Evolutionary conservation across 1,284 basidiomycete species (phyloP), one percentile per base, ranked within the genome.

Genomic region (Austroboletus niveus): DNA sequence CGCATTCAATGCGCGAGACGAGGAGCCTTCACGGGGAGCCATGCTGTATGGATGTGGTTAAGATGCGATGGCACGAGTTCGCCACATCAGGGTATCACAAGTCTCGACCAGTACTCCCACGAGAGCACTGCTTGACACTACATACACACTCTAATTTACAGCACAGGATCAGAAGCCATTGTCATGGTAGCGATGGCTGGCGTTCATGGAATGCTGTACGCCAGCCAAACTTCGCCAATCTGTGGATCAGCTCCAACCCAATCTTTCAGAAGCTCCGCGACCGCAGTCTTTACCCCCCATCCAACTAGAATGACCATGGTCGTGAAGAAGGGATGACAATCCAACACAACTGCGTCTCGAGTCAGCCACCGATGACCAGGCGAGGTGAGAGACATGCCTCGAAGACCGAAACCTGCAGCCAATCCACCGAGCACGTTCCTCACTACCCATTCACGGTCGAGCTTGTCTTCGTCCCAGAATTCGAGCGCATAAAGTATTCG

Each of bases 371-470:
- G 42, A 0, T 9, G 14, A 15, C 12, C 27, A 7, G 24, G 43
- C 8, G 34, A 17, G 9, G 41, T 29, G 34, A n/a, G 42, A 27
- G 6, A 50, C 62, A 24, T 57, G 82, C 80, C 81, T 64, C 85
- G 73, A 54, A 87, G 67, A 2, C 85, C 85, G 59, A 87, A 87
- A 1, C 85, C 85, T 7, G 84, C 80, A 15, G 89, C 85, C 85
- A 94, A 89, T 0, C 92, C 92, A 17, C 92, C 91, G 0, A 94
- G 74, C 6, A 93, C 75, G 56, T 92, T 89, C 20, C 92, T 80
- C 7, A 94, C 85, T 2, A 92, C 75, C 92, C 92, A 94, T 60
- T 90, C 85, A 14, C 86, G 80, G 69, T 94, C 87, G 4, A 92
- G 73, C 46, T 75, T 78, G 58, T 81, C 82, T 47, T 89, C 84